These are phyloP conservation scores for Coemansia sp. DNA, from an alignment of 192 early-diverging fungal genomes.

Conservation along the genomic window DNA sequence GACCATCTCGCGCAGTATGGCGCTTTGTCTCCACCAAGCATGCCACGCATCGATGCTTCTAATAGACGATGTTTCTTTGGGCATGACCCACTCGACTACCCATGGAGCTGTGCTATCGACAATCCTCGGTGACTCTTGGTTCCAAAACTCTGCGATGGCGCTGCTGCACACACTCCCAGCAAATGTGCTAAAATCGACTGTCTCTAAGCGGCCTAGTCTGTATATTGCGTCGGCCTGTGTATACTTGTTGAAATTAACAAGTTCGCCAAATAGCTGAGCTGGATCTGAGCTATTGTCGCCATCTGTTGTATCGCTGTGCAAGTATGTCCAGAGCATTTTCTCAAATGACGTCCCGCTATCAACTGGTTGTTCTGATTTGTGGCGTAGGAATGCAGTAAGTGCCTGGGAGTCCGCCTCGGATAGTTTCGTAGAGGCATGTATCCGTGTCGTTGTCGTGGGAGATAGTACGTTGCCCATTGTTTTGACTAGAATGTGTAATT, in stretches of 20 bases:
- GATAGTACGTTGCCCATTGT: constrained; percentile 13
- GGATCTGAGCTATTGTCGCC: background rate
- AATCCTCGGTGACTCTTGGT: background rate
- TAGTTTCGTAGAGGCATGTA: background rate
- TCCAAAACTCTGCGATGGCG: constrained; percentile 22
- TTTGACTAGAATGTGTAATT: background rate
- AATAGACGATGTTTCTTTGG: background rate
- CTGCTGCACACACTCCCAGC: constrained; percentile 9
- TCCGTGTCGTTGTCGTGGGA: background rate
- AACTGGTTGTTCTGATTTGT: background rate
- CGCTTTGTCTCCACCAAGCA: constrained; percentile 28
- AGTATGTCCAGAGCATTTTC: background rate
- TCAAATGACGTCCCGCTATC: background rate
- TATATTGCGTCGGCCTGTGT: background rate
- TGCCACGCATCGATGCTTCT: constrained; percentile 18
- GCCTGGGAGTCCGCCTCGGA: constrained; percentile 5
- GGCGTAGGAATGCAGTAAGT: constrained; percentile 7
- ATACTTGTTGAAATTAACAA: background rate
- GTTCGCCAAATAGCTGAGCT: background rate
- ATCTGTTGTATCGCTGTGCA: background rate
- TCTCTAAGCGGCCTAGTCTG: background rate
- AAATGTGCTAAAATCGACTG: constrained; percentile 3
- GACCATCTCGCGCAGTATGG: constrained; percentile 26
- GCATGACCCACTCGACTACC: constrained; percentile 18
- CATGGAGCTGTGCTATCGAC: background rate